Base-by-base conservation (phyloP, 495 filamentous ascomycete genomes). In the Opeltia flavorubescens region DNA sequence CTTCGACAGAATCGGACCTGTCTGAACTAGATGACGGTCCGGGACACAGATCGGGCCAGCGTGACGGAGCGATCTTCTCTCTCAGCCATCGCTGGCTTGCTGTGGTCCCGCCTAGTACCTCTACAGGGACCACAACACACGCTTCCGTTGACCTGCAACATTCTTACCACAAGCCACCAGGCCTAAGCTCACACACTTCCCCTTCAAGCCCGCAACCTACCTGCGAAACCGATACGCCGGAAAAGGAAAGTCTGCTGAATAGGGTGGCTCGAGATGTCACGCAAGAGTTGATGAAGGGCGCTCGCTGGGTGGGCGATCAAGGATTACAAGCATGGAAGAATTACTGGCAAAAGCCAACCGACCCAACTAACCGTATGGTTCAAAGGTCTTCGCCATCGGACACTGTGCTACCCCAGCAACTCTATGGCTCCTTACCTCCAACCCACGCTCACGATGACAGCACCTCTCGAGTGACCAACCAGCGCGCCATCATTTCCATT, bases 221-320 rank as follows among this genome's bases (percentile, higher is more conserved):
- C 26, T 84, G 86, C 48, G 75, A 75, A 7, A 77, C 86, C 9
- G 88, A 94, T 49, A 76, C 81, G 3, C 84, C 83, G 5, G 78
- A 87, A 27, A 75, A 78, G 2, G 87, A 91, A 56, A 80, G 84
- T 33, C 68, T 95, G 33, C 68, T 95, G 50, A 86, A 89, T 60
- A 84, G 86, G 51, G 69, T 95, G 34, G 81, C 88, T 53, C 72
- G 89, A 53, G 86, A 89, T 57, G 84, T 87, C 2, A 83, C 91
- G 0, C 89, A 95, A 57, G 87, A 91, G 55, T 65, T 94, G n/a
- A 82, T 98, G 44, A 82, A 82, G 54, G 83, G 85, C 21, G 86
- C 86, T 17, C 82, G 78, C 50, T 94, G 84, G 81, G 78, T 91
- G 58, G 83, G 83, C 5, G 86, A 84, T 53, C 84, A 93, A 51